A percentile compares a stretch with the other conserved stretches of the same genome.
Evolutionary conservation across 257 asterid species (phyloP).

Genomic region (Misopates orontium): DNA sequence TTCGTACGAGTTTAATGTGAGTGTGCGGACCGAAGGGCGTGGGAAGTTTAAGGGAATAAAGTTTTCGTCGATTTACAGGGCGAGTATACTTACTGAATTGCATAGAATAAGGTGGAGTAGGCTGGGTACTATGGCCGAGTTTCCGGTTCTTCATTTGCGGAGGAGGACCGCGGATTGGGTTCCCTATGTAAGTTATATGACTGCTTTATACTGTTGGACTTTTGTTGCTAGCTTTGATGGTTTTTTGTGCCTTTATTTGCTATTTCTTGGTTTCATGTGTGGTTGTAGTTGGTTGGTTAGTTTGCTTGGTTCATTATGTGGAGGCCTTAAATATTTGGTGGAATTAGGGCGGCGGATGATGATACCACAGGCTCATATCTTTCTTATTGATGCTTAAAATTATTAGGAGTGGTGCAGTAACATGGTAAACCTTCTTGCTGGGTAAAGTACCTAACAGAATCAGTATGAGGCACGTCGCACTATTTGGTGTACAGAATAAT

Average conservation of each 20-base stretch:
- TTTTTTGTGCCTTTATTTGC: neutral
- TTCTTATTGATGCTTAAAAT: slow-evolving; percentile 15
- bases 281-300: slow-evolving; percentile 11
- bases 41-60: slow-evolving; percentile 84
- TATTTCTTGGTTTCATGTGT: slow-evolving; percentile 15
- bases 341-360: slow-evolving; percentile 14
- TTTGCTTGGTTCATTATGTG: slow-evolving; percentile 16
- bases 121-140: slow-evolving; percentile 66
- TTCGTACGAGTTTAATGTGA: slow-evolving; percentile 74
- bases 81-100: slow-evolving; percentile 85
- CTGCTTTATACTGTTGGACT: neutral
- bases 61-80: slow-evolving; percentile 80
- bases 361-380: slow-evolving; percentile 2
- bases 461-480: neutral
- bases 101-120: slow-evolving; percentile 84
- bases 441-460: slow-evolving; percentile 13
- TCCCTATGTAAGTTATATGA: slow-evolving; percentile 61
- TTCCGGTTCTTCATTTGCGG: slow-evolving; percentile 77
- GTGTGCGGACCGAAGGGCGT: slow-evolving; percentile 90
- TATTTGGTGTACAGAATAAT: neutral
- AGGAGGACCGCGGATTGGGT: slow-evolving; percentile 87
- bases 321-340: slow-evolving; percentile 13
- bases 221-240: neutral
- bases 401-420: slow-evolving; percentile 6
- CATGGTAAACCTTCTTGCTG: neutral